These are phyloP conservation scores for Cytospora mali DNA, from an alignment of 2,329 filamentous ascomycete species.

Conservation along the genomic window DNA sequence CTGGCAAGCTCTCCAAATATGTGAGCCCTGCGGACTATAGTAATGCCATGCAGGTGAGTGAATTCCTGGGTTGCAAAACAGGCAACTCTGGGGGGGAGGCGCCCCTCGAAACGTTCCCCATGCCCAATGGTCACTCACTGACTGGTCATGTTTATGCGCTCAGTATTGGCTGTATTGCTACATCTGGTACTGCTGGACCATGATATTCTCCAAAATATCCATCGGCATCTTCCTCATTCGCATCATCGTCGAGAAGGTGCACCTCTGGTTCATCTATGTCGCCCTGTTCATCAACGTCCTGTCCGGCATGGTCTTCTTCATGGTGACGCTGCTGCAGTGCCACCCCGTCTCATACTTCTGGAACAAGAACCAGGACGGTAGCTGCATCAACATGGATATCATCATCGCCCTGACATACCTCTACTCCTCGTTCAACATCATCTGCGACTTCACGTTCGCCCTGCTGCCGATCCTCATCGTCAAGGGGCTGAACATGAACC, in stretches of 20 bases:
- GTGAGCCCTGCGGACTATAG: constrained; percentile 34
- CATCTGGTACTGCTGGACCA: constrained; percentile 31
- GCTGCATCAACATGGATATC: constrained; percentile 44
- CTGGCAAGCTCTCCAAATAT: constrained; percentile 42
- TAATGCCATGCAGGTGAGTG: constrained; percentile 42
- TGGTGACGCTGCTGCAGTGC: constrained; percentile 47
- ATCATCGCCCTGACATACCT: constrained; percentile 56
- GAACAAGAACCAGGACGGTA: constrained; percentile 39
- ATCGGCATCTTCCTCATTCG: constrained; percentile 48
- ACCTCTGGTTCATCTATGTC: constrained; percentile 41
- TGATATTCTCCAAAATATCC: constrained; percentile 43
- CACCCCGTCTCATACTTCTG: constrained; percentile 45
- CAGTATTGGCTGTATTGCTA: constrained; percentile 33
- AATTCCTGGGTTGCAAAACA: background rate
- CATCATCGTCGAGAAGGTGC: constrained; percentile 38
- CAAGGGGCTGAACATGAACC: constrained; percentile 57
- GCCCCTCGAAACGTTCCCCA: no score
- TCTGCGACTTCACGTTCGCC: constrained; percentile 55
- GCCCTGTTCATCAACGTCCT: constrained; percentile 41
- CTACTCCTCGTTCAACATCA: constrained; percentile 52
- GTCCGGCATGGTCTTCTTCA: constrained; percentile 45
- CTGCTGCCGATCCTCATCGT: constrained; percentile 57
- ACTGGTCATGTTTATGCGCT: no score
- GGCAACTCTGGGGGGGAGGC: no score
- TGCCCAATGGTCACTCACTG: no score